Evolutionary conservation across 139 green algal genomes (phyloP).

Genomic region (Closterium sp.): DNA sequence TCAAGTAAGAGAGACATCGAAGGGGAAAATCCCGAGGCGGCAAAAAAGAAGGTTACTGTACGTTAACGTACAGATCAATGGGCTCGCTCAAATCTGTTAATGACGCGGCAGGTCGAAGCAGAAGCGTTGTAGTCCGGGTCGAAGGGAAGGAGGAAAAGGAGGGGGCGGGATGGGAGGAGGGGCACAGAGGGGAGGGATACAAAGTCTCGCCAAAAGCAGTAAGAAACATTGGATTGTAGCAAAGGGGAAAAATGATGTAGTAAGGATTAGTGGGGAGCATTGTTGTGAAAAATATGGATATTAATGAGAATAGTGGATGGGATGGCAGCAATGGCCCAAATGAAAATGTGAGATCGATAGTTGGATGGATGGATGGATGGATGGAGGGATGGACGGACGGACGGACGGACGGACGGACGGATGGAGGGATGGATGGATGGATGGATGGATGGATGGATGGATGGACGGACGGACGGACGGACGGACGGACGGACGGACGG

Average conservation of each 20-base stretch:
- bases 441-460: too few species aligned
- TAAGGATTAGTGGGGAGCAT: too few species aligned
- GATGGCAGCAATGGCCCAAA: too few species aligned
- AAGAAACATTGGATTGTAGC: not conserved
- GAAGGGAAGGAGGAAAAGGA: not conserved
- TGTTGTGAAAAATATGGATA: too few species aligned
- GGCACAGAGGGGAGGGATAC: not conserved
- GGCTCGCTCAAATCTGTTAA: not conserved
- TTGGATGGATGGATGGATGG: too few species aligned
- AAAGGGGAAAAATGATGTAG: not conserved
- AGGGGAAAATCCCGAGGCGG: not conserved
- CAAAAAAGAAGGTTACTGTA: not conserved
- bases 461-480: too few species aligned
- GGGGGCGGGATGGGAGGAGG: too few species aligned
- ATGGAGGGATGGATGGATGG: not conserved
- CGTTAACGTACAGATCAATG: not conserved
- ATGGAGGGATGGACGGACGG: too few species aligned
- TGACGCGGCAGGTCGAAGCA: not conserved
- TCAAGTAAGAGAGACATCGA: too few species aligned
- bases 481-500: too few species aligned
- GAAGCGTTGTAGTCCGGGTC: not conserved
- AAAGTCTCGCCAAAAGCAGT: not conserved
- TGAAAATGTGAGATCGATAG: too few species aligned
- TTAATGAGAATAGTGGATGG: too few species aligned
- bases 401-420: not conserved